phyloP scores from a whole-genome alignment of 2,329 filamentous ascomycete genomes.

The Kalmusia sp. region DNA sequence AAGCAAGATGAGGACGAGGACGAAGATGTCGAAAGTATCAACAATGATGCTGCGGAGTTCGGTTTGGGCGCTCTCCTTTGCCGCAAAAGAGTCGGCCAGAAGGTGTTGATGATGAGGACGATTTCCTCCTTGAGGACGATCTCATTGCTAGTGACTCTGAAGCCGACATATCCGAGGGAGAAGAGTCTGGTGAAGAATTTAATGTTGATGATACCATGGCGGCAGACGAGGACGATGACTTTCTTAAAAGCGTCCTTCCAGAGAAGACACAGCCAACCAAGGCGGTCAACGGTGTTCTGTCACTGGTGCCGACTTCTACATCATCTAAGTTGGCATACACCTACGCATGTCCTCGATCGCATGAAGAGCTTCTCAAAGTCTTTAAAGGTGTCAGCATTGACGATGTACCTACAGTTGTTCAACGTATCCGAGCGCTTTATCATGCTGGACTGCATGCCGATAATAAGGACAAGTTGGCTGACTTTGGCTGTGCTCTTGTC shows the following conservation, averaged over 20 bases:
- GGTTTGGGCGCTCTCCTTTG: conserved; percentile 65
- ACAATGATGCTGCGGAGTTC: conserved; percentile 67
- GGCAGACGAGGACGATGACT: conserved; percentile 58
- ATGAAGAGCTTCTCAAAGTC: conserved; percentile 74
- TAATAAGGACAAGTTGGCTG: conserved; percentile 83
- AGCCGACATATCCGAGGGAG: conserved; percentile 40
- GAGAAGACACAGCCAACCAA: conserved; percentile 34
- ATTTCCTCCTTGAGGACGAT: conserved; percentile 89
- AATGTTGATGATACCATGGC: conserved; percentile 46
- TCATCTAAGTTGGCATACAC: conserved; percentile 74
- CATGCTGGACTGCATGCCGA: conserved; percentile 84
- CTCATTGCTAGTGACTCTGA: conserved; percentile 81
- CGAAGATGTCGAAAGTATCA: conserved; percentile 36
- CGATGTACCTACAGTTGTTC: conserved; percentile 79
- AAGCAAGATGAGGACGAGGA: conserved; percentile 44
- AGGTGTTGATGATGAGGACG: conserved; percentile 84
- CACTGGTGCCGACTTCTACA: conserved; percentile 48
- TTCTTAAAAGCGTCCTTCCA: conserved; percentile 53
- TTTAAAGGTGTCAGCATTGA: conserved; percentile 67
- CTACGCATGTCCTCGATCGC: conserved; percentile 82
- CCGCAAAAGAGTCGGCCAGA: conserved; percentile 50
- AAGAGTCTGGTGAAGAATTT: conserved; percentile 37
- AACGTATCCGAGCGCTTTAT: conserved; percentile 89
- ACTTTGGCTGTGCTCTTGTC: conserved; percentile 71
- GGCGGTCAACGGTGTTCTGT: conserved; percentile 51